A percentile compares a stretch with the other conserved stretches of the same genome.
Conservation (phyloP, 2,329 filamentous ascomycete genomes). For the Penicillium glabrum region DNA sequence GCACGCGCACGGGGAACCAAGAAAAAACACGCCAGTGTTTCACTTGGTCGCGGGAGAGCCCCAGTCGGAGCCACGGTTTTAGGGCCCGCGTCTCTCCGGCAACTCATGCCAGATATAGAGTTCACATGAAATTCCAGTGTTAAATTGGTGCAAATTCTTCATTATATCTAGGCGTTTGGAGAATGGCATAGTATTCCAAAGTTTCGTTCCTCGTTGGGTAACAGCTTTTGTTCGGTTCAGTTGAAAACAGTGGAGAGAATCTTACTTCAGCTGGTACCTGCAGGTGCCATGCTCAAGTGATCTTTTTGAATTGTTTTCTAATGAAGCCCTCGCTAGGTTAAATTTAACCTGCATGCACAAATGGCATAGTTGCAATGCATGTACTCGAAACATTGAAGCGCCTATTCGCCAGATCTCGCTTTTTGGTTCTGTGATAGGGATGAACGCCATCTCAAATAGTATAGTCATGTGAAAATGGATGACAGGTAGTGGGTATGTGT, state of each 20-base stretch:
- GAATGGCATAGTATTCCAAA: not conserved
- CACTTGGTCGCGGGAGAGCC: constrained; percentile 11
- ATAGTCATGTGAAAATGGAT: constrained; percentile 8
- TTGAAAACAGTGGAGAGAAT: not conserved
- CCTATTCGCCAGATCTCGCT: not conserved
- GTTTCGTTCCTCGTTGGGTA: not conserved
- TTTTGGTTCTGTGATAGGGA: not conserved
- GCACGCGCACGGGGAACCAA: constrained; percentile 10
- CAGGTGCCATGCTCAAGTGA: not conserved
- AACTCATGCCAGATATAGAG: constrained; percentile 14
- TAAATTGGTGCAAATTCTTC: not conserved
- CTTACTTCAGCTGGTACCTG: not conserved
- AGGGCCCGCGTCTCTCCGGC: constrained; percentile 20
- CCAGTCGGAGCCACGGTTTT: constrained; percentile 6
- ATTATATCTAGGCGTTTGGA: not conserved
- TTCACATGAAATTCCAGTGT: not conserved
- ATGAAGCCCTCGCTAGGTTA: not conserved
- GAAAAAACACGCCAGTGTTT: constrained; percentile 27
- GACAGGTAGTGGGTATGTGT: constrained; percentile 15
- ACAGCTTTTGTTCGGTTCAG: not conserved
- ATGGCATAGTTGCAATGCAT: not conserved
- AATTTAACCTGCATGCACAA: not conserved
- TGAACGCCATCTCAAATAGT: not conserved
- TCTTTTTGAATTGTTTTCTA: not conserved
- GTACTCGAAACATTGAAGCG: not conserved